Conservation (phyloP, 2,329 filamentous ascomycete species). For the Didymella pinodella region DNA sequence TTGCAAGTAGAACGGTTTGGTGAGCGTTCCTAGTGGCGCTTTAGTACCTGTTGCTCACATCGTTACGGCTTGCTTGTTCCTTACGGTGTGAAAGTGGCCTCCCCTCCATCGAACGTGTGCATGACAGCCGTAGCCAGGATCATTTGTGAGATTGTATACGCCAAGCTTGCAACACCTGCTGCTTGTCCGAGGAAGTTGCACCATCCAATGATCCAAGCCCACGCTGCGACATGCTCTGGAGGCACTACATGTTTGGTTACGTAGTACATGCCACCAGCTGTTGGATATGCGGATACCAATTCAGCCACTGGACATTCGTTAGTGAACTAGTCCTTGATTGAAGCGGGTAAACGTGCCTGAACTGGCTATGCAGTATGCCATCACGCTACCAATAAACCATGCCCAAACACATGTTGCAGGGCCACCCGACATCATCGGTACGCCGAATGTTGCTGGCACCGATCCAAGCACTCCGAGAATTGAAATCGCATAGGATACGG, state of each 20-base stretch:
- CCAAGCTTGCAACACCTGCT: constrained; percentile 68
- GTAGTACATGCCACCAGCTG: constrained; percentile 73
- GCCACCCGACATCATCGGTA: constrained; percentile 65
- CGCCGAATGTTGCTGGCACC: constrained; percentile 69
- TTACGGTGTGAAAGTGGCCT: constrained; percentile 66
- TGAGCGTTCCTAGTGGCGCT: constrained; percentile 59
- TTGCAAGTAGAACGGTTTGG: constrained; percentile 66
- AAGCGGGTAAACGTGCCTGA: constrained; percentile 54
- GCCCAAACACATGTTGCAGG: constrained; percentile 72
- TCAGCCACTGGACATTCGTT: constrained; percentile 61
- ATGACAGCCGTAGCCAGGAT: constrained; percentile 68
- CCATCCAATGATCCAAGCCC: constrained; percentile 73
- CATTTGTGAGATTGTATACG: constrained; percentile 71
- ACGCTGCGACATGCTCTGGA: constrained; percentile 66
- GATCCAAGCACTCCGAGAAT: constrained; percentile 71
- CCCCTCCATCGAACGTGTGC: constrained; percentile 63
- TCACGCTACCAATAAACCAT: constrained; percentile 69
- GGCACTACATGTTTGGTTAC: constrained; percentile 72
- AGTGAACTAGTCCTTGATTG: background rate
- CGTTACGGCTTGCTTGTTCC: constrained; percentile 29
- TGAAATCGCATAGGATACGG: constrained; percentile 71
- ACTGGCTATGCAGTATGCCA: constrained; percentile 70
- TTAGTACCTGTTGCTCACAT: constrained; percentile 7
- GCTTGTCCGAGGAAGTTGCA: constrained; percentile 72
- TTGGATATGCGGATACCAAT: constrained; percentile 71